Percentiles rank a stretch among this genome's conserved stretches.
Conservation (phyloP, 495 filamentous ascomycete genomes). For the Oidiodendron maius region DNA sequence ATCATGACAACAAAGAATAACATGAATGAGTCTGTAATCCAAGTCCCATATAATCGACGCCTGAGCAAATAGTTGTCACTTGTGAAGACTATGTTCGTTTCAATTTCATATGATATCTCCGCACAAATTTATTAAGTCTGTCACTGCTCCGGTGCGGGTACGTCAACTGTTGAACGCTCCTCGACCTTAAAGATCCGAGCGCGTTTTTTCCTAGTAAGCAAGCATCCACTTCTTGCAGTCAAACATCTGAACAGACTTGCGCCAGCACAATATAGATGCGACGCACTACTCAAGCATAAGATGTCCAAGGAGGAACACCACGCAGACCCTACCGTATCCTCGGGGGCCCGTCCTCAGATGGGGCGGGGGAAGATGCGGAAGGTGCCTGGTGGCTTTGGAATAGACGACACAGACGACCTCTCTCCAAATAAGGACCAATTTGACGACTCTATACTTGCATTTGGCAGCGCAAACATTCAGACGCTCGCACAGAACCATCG, state of each 20-base stretch:
- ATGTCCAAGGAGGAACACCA: conserved; percentile 20
- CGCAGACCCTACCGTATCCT: too few relatives aligned
- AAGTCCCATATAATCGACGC: too few relatives aligned
- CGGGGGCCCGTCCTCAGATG: conserved; percentile 12
- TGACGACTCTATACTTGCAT: conserved; percentile 14
- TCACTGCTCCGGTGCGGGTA: too few relatives aligned
- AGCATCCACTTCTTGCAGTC: neutral
- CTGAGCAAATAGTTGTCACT: too few relatives aligned
- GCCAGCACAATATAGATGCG: conserved; percentile 12
- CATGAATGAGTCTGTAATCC: too few relatives aligned
- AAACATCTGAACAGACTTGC: neutral
- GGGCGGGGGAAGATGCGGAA: conserved; percentile 19
- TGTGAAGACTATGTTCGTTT: too few relatives aligned
- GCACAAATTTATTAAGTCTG: too few relatives aligned
- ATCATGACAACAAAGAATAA: too few relatives aligned
- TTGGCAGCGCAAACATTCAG: conserved; percentile 4
- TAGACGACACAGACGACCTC: conserved; percentile 18
- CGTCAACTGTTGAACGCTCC: too few relatives aligned
- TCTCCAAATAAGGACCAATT: conserved; percentile 17
- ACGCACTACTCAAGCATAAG: conserved; percentile 11
- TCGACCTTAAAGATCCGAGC: conserved; percentile 1
- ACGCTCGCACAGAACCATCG: too few relatives aligned
- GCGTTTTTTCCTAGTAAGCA: neutral
- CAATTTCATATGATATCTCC: too few relatives aligned
- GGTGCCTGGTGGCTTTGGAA: conserved; percentile 15